These are phyloP conservation scores for Coemansia sp. DNA, from an alignment of 192 early-diverging fungal genomes.

Conservation along the genomic window DNA sequence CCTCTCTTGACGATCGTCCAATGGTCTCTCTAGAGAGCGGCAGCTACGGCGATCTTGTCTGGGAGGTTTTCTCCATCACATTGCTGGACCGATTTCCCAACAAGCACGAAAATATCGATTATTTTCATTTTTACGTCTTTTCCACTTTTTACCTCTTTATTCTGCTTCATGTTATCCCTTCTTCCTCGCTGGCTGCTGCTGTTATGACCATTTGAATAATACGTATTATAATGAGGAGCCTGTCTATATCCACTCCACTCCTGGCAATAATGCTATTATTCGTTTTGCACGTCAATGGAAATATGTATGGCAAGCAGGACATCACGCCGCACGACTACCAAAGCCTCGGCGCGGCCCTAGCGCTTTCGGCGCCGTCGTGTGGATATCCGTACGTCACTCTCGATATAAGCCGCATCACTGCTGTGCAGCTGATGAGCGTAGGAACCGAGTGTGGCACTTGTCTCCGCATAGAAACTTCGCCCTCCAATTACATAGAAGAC, in stretches of 20 bases:
- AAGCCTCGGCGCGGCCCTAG: slow-evolving; percentile 44
- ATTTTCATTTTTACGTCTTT: too few species aligned
- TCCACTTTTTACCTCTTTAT: neutral
- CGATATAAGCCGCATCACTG: slow-evolving; percentile 59
- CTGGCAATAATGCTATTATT: neutral
- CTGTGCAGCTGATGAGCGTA: slow-evolving; percentile 47
- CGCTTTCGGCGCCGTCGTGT: slow-evolving; percentile 56
- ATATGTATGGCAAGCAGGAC: slow-evolving; percentile 43
- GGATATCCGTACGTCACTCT: slow-evolving; percentile 56
- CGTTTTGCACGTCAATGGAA: neutral
- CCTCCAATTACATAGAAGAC: slow-evolving; percentile 33
- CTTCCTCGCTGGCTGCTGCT: neutral
- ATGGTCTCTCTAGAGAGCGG: too few species aligned
- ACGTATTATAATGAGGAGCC: neutral
- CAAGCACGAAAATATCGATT: too few species aligned
- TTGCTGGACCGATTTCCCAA: too few species aligned
- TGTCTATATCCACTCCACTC: neutral
- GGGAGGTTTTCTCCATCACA: too few species aligned
- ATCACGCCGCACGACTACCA: slow-evolving; percentile 58
- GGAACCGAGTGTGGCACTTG: slow-evolving; percentile 55
- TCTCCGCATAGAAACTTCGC: slow-evolving; percentile 42
- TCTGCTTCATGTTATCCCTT: neutral
- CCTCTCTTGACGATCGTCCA: too few species aligned
- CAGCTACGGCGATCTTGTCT: too few species aligned
- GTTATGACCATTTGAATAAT: neutral